Conservation (phyloP, 2,329 filamentous ascomycete species). For the Beauveria medogensis region DNA sequence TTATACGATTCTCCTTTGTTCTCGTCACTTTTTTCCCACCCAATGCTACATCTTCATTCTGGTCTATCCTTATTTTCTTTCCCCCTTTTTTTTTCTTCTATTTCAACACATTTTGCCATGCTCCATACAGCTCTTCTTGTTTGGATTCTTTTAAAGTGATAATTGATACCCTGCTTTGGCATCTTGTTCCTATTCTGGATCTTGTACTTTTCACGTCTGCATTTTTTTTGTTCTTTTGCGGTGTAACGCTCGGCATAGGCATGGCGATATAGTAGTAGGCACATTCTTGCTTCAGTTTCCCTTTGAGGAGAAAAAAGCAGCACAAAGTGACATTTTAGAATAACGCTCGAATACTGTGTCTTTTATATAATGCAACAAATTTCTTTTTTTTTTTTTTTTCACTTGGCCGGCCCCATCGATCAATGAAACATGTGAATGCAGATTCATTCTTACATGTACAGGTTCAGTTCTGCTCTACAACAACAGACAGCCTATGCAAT, state of each 20-base stretch:
- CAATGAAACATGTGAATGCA: neutral
- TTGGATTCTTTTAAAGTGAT: neutral
- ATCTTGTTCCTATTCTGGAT: neutral
- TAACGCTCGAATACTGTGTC: neutral
- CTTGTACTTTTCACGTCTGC: neutral
- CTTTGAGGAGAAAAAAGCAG: neutral
- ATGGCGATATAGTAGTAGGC: neutral
- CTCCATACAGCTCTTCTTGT: neutral
- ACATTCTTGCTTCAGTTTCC: neutral
- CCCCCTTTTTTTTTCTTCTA: neutral
- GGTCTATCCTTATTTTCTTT: neutral
- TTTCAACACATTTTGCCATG: too few species aligned
- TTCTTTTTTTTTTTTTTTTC: neutral
- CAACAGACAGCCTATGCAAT: neutral
- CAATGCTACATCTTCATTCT: neutral
- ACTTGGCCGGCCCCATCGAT: too few species aligned
- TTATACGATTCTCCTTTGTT: neutral
- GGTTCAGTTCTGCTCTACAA: neutral
- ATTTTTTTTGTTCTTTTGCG: neutral
- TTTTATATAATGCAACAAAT: neutral
- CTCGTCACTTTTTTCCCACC: neutral
- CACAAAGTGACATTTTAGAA: neutral
- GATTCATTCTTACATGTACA: too few species aligned
- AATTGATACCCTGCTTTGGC: constrained; percentile 8
- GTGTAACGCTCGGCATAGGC: neutral